A percentile compares a stretch with the other conserved stretches of the same genome.
These are phyloP conservation scores for Selaginella tamariscina DNA, from an alignment of 75 land plant genomes.

Conservation along the genomic window DNA sequence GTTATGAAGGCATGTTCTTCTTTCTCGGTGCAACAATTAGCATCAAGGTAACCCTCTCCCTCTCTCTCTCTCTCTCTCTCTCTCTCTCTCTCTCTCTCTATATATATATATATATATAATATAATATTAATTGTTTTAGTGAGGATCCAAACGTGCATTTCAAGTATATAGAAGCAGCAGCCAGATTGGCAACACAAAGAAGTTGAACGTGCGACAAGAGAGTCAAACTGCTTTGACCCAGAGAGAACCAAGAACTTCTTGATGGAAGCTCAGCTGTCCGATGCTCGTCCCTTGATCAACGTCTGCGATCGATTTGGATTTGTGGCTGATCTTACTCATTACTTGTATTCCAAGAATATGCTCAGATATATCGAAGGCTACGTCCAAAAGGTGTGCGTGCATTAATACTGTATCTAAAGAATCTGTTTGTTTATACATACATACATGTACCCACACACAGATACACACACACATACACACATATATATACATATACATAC, in stretches of 20 bases:
- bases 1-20: slow-evolving; percentile 3
- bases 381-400: slow-evolving; percentile 12
- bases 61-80: too few relatives aligned
- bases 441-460: neutral
- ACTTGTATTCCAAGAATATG: slow-evolving; percentile 4
- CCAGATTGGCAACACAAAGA: slow-evolving; percentile 4
- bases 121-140: slow-evolving; percentile 1
- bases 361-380: slow-evolving; percentile 8
- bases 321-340: slow-evolving; percentile 2
- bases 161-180: slow-evolving; percentile 10
- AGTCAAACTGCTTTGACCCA: neutral
- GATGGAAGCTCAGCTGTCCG: slow-evolving; percentile 4
- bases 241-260: neutral
- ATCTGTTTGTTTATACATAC: neutral
- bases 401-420: too few relatives aligned
- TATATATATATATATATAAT: too few relatives aligned
- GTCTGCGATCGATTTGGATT: slow-evolving; percentile 9
- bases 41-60: neutral
- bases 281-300: slow-evolving; percentile 11
- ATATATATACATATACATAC: too few relatives aligned
- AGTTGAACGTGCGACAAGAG: slow-evolving; percentile 9
- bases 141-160: neutral
- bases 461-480: too few relatives aligned
- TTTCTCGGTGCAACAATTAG: slow-evolving; percentile 4
- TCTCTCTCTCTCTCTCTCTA: too few relatives aligned